Conservation (phyloP, 495 filamentous ascomycete genomes). For the Podospora fimiseda region DNA sequence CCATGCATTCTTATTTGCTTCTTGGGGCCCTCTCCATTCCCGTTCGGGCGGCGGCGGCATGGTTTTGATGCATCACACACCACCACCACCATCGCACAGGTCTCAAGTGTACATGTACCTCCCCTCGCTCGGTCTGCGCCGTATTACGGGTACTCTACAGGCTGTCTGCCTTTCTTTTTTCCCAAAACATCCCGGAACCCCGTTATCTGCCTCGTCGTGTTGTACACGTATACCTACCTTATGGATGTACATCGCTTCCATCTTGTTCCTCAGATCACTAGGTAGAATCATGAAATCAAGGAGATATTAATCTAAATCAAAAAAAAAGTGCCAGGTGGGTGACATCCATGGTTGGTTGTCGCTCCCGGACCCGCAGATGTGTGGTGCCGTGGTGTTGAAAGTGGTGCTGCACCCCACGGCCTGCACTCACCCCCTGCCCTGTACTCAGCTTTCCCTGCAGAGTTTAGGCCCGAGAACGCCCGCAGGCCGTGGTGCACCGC, state of each 20-base stretch:
- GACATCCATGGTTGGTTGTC: background rate
- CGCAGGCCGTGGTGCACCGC: constrained; percentile 12
- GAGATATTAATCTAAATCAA: too few relatives aligned
- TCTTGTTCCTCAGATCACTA: too few relatives aligned
- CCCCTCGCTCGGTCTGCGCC: background rate
- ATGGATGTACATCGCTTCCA: too few relatives aligned
- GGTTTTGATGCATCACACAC: background rate
- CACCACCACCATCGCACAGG: background rate
- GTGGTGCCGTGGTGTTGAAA: constrained; percentile 6
- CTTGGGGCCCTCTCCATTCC: background rate
- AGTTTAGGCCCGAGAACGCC: constrained; percentile 12
- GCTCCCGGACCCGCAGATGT: background rate
- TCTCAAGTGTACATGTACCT: constrained; percentile 5
- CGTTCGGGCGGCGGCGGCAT: background rate
- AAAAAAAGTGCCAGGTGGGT: too few relatives aligned
- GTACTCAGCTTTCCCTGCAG: constrained; percentile 4
- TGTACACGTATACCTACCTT: background rate
- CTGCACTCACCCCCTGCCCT: background rate
- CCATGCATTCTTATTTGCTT: background rate
- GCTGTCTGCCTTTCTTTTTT: too few relatives aligned
- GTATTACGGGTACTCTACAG: too few relatives aligned
- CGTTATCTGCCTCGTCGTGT: background rate
- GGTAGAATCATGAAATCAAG: too few relatives aligned
- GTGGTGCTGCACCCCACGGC: background rate
- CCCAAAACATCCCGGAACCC: background rate